Evolutionary conservation across 441 rosid species (phyloP).

Genomic region (Theobroma grandiflorum): DNA sequence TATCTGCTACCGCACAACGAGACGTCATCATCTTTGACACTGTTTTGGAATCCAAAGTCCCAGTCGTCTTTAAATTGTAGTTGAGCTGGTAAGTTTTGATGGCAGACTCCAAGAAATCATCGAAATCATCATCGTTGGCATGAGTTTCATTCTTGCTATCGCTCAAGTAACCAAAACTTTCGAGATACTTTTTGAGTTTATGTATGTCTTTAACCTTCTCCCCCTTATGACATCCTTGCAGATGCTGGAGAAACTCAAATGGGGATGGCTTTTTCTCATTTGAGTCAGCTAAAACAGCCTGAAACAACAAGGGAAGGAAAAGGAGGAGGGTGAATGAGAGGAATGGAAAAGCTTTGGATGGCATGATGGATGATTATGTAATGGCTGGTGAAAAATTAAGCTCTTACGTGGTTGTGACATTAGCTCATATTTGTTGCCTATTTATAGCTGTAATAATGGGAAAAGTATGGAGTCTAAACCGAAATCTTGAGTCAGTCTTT

Average conservation of each 20-base stretch:
- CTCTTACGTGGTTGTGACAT: neutral
- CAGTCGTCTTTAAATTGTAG: constrained; percentile 4
- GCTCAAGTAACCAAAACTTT: constrained; percentile 8
- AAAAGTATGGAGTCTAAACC: no score
- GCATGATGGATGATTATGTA: no score
- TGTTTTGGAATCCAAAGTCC: constrained; percentile 1
- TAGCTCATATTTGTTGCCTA: neutral
- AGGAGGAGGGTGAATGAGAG: no score
- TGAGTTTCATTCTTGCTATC: no score
- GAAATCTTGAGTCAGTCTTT: neutral
- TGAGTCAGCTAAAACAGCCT: no score
- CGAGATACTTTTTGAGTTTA: constrained; percentile 34
- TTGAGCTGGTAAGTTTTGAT: constrained; percentile 20
- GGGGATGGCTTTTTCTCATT: neutral
- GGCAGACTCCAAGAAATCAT: constrained; percentile 10
- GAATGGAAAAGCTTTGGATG: neutral
- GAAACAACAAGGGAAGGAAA: no score
- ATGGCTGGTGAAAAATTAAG: no score
- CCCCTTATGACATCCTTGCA: constrained; percentile 34
- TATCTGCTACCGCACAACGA: constrained; percentile 26
- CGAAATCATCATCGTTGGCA: no score
- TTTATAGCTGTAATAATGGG: no score
- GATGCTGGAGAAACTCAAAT: constrained; percentile 8
- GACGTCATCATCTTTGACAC: constrained; percentile 23
- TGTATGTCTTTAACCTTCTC: constrained; percentile 30